Base-by-base conservation (phyloP, 2,329 filamentous ascomycete genomes). In the Ceratocystis cubensis region DNA sequence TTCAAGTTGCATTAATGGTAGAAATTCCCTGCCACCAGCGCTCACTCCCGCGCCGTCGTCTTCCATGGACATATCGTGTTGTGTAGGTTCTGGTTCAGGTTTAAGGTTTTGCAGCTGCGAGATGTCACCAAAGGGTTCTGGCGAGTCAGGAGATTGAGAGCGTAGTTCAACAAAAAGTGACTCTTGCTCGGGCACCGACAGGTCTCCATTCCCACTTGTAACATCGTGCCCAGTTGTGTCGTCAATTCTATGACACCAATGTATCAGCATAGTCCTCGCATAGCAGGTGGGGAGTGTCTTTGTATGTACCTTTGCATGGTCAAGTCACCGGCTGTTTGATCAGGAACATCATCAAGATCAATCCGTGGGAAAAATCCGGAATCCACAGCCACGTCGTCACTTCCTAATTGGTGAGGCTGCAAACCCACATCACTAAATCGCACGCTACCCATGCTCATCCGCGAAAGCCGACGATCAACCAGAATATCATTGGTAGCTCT, bases 321-420 rank as follows among this genome's bases (percentile, higher is more conserved):
- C 2, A 73, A 71, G 61, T 79, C 74, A 30, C 78, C 78, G 10
- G 75, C 74, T 13, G 75, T 72, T 2, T 75, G 74, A 8, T 76
- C 74, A 7, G 71, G 73, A 3, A 80, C 73, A 64, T 80, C 77
- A 50, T 79, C 76, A 7, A 79, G 70, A 1, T 73, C 74, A 20
- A 79, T 73, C 1, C 76, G 78, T 0, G 81, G 79, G 66, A 84
- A 83, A 70, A 84, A 83, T 2, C 79, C 81, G 0, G 80, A 80
- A 67, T 79, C 78, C 13, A 79, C 75, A 0, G 76, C 77, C 2
- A 76, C 73, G 45, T 79, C 77, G 2, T 78, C 77, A 1, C 76
- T 77, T 3, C 72, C 71, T 20, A 78, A 73, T 30, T 72, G 68
- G 20, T 66, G 61, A 61, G 61, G 64, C 5, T 70, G 70, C 25